Percentiles rank a stretch among this genome's conserved stretches.
Evolutionary conservation across 2,329 filamentous ascomycete genomes (phyloP).

Genomic region (Nothomitra cinnamomea): DNA sequence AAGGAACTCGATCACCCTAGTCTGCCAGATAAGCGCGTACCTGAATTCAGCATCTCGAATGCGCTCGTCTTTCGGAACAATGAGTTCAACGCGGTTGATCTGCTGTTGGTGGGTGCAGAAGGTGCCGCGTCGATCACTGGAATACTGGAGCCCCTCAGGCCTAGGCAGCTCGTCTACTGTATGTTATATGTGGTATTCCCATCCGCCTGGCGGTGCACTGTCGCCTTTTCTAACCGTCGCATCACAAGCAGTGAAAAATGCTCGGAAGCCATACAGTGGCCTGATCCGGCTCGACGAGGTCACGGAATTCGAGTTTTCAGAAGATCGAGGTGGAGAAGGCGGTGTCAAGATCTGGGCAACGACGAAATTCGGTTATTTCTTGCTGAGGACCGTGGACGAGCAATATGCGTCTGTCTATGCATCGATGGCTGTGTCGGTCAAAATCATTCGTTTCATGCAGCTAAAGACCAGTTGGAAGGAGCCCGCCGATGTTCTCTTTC

Average conservation of each 20-base stretch:
- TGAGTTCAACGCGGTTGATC: conserved; percentile 35
- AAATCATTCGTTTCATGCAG: conserved; percentile 42
- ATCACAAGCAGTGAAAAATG: background rate
- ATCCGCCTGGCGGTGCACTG: background rate
- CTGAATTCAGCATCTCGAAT: conserved; percentile 43
- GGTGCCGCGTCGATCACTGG: conserved; percentile 47
- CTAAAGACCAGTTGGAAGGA: conserved; percentile 32
- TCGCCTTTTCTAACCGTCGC: background rate
- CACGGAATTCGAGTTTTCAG: conserved; percentile 28
- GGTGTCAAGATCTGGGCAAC: conserved; percentile 47
- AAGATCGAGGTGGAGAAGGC: conserved; percentile 35
- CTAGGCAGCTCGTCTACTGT: background rate
- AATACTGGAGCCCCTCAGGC: conserved; percentile 13
- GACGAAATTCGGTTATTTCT: conserved; percentile 50
- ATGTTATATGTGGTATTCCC: conserved; percentile 7
- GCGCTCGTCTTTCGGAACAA: conserved; percentile 40
- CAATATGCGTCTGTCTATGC: conserved; percentile 39
- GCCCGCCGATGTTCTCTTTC: too few relatives aligned
- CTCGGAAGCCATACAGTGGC: background rate
- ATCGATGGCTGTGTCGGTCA: conserved; percentile 44
- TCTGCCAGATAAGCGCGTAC: conserved; percentile 31
- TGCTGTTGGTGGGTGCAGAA: conserved; percentile 41
- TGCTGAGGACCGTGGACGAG: conserved; percentile 38
- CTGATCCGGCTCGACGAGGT: conserved; percentile 38
- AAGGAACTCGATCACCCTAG: background rate